These are phyloP conservation scores for Monosporascus sp. DNA, from an alignment of 2,329 filamentous ascomycete species.

Conservation along the genomic window DNA sequence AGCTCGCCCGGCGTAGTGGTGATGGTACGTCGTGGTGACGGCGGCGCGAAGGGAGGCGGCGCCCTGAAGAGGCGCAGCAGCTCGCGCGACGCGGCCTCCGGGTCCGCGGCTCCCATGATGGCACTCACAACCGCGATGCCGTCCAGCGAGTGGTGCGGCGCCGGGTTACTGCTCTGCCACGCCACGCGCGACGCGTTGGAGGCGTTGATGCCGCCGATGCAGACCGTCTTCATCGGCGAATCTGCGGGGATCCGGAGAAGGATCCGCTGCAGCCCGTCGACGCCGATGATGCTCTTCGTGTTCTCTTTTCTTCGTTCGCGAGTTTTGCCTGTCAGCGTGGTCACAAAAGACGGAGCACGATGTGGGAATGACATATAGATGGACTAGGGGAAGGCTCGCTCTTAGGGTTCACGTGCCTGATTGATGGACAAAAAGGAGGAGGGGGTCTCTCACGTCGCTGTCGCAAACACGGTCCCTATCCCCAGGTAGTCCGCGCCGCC, in stretches of 20 bases:
- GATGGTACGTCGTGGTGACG: constrained; percentile 5
- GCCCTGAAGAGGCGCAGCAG: constrained; percentile 53
- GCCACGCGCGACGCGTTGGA: constrained; percentile 70
- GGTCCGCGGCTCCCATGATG: constrained; percentile 68
- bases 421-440: not conserved
- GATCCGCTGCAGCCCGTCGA: constrained; percentile 63
- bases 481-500: constrained; percentile 87
- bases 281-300: constrained; percentile 75
- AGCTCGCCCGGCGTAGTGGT: constrained; percentile 15
- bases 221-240: constrained; percentile 58
- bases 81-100: constrained; percentile 54
- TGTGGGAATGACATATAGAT: too few relatives aligned
- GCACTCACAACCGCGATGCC: constrained; percentile 88
- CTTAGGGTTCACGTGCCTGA: too few relatives aligned
- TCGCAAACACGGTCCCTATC: constrained; percentile 84
- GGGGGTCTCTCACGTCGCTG: constrained; percentile 57
- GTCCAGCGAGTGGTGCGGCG: constrained; percentile 57
- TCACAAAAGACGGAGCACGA: too few relatives aligned
- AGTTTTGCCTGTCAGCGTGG: too few relatives aligned
- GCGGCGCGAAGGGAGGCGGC: constrained; percentile 25
- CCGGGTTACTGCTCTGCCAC: constrained; percentile 51
- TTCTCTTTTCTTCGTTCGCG: constrained; percentile 64
- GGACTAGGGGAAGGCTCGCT: too few relatives aligned
- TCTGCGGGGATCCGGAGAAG: constrained; percentile 52
- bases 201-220: constrained; percentile 83